Conservation (phyloP, 805 yeast species). For the Myxozyma geophila region DNA sequence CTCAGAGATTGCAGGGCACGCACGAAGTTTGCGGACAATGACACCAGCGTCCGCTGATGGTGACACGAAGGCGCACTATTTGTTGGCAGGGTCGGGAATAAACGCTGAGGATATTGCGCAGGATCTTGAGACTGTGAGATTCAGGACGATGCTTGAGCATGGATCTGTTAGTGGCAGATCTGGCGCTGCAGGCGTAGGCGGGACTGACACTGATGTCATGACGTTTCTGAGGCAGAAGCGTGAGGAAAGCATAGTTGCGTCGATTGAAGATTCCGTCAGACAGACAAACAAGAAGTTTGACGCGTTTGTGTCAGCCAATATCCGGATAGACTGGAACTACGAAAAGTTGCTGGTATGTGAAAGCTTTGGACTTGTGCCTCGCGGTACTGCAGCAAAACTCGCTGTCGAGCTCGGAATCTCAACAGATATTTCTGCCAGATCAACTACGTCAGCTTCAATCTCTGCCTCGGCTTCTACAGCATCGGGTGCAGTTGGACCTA, state of each 20-base stretch:
- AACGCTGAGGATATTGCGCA: constrained; percentile 80
- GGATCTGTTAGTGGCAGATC: constrained; percentile 27
- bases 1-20: constrained; percentile 73
- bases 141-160: constrained; percentile 43
- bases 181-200: neutral
- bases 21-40: constrained; percentile 60
- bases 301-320: constrained; percentile 67
- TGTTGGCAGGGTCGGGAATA: constrained; percentile 86
- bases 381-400: constrained; percentile 31
- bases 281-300: constrained; percentile 85
- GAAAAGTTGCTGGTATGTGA: constrained; percentile 75
- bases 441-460: constrained; percentile 14
- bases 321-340: constrained; percentile 82
- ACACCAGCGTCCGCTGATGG: constrained; percentile 42
- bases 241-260: constrained; percentile 78
- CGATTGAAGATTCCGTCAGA: constrained; percentile 78
- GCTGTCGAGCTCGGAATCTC: constrained; percentile 35
- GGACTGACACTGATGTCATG: constrained; percentile 55
- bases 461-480: constrained; percentile 2
- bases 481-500: neutral
- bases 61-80: constrained; percentile 65
- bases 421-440: constrained; percentile 24
- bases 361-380: constrained; percentile 61
- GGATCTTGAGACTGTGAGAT: constrained; percentile 51
- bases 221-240: constrained; percentile 68